These are phyloP conservation scores for Myxozyma sirexii DNA, from an alignment of 805 yeast genomes.

Conservation along the genomic window DNA sequence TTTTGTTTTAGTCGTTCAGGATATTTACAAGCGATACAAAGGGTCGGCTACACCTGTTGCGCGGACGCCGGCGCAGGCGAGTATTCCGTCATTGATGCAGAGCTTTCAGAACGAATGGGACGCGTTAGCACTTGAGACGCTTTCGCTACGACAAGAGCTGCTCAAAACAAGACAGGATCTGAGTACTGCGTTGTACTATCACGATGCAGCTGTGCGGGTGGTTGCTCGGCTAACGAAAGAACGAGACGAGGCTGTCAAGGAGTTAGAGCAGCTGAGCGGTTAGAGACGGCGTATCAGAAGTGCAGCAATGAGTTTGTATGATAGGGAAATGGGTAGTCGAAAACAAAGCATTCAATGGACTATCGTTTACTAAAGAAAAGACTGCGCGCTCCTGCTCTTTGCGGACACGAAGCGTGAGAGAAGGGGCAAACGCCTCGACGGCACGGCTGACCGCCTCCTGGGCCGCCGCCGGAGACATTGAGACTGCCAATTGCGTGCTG, in stretches of 20 bases:
- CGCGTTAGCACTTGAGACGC: conserved; percentile 76
- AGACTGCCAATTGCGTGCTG: too few relatives aligned
- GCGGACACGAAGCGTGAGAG: too few relatives aligned
- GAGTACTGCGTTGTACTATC: conserved; percentile 75
- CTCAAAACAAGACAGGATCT: conserved; percentile 68
- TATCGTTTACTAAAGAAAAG: too few relatives aligned
- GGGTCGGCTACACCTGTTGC: conserved; percentile 35
- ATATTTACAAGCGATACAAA: background rate
- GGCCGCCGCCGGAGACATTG: too few relatives aligned
- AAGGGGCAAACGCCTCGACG: too few relatives aligned
- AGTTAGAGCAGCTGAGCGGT: conserved; percentile 45
- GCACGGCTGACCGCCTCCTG: too few relatives aligned
- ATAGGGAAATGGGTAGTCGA: too few relatives aligned
- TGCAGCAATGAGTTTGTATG: background rate
- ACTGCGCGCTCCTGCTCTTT: too few relatives aligned
- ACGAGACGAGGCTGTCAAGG: conserved; percentile 70
- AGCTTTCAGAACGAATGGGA: conserved; percentile 90
- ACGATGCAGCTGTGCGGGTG: conserved; percentile 88
- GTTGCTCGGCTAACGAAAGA: conserved; percentile 76
- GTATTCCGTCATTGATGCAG: conserved; percentile 77
- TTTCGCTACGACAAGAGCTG: conserved; percentile 72
- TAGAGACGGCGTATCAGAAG: background rate
- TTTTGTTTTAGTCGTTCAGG: too few relatives aligned
- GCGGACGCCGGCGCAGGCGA: conserved; percentile 55
- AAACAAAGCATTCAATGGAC: too few relatives aligned